These are phyloP conservation scores for Crithidia fasciculata DNA, from an alignment of 208 protist species.

Conservation along the genomic window DNA sequence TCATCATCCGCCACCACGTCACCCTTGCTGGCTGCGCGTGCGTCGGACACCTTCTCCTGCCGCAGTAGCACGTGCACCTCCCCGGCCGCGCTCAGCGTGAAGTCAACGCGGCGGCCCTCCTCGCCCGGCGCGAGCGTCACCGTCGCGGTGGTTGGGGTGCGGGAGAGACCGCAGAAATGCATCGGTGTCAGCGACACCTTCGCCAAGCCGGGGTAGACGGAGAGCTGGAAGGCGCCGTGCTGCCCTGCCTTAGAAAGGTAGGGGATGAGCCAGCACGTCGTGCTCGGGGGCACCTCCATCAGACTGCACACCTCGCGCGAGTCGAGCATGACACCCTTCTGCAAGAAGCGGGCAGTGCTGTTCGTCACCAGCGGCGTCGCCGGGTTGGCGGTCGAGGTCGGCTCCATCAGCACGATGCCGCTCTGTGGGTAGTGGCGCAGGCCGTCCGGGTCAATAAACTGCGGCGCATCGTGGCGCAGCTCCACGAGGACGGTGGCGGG, in stretches of 20 bases:
- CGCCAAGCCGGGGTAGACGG: constrained; percentile 81
- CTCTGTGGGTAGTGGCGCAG: constrained; percentile 85
- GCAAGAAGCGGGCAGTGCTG: constrained; percentile 79
- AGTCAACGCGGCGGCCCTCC: constrained; percentile 59
- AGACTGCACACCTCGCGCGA: constrained; percentile 81
- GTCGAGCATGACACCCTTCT: constrained; percentile 90
- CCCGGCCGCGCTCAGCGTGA: constrained; percentile 56
- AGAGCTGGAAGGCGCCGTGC: constrained; percentile 69
- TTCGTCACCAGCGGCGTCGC: constrained; percentile 81
- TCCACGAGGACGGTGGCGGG: constrained; percentile 73
- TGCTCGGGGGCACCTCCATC: constrained; percentile 72
- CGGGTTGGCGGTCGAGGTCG: constrained; percentile 45
- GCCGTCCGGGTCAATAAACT: constrained; percentile 72
- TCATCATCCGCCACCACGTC: constrained; percentile 74
- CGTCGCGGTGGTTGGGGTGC: constrained; percentile 42
- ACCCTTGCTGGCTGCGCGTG: constrained; percentile 31
- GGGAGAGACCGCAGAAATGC: constrained; percentile 68
- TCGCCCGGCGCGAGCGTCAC: constrained; percentile 56
- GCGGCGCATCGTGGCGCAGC: constrained; percentile 70
- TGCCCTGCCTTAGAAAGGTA: constrained; percentile 78
- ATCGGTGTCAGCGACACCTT: constrained; percentile 78
- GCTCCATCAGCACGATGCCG: constrained; percentile 75
- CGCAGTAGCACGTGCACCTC: constrained; percentile 84
- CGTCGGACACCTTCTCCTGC: constrained; percentile 68
- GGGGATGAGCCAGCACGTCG: constrained; percentile 78